Evolutionary conservation across 2,329 filamentous ascomycete genomes (phyloP), one percentile per base, ranked within the genome.

Genomic region (Coniella vitis): DNA sequence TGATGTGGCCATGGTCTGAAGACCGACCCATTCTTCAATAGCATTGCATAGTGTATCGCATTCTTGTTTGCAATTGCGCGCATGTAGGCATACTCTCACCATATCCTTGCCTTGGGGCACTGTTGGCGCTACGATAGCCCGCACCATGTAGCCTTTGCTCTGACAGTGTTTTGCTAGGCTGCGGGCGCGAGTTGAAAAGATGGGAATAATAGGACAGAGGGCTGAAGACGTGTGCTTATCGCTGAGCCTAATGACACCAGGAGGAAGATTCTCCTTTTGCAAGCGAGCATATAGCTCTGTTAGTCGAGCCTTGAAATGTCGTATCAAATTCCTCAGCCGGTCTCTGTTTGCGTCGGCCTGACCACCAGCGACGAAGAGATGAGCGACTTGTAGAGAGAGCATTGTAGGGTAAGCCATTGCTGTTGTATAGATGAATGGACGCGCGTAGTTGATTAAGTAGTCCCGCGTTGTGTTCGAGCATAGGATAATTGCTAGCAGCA

Each of bases 361-460:
- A 0, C 77, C 78, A 2, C 65, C 61, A 8, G 60, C 61, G n/a
- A 87, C 65, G 29, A 81, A 72, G 7, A 73, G 69, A 57, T 84
- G 86, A 0, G 74, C 71, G 0, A 76, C 70, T 37, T 72, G 67
- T 45, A 86, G 81, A 13, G 75, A 74, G 0, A 76, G 76, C 1
- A 86, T 69, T 2, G 75, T 72, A 0, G 83, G 77, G 36, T 79
- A 79, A 0, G 79, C 74, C 66, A 86, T 74, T 25, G 83, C 82
- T 0, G 84, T 88, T 0, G 84, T 87, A 62, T 87, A 90, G 47
- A 89, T 87, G 37, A 89, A 66, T 2, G 77, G 81, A n/a, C 84
- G 77, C 1, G 85, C 84, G 58, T 89, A 89, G 59, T 90, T 89
- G 63, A 88, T 76, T 45, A 89, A 69, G 54, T 87, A 88, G 1